These are phyloP conservation scores for Hypoxylon sp. DNA, from an alignment of 2,329 filamentous ascomycete genomes.

Conservation along the genomic window DNA sequence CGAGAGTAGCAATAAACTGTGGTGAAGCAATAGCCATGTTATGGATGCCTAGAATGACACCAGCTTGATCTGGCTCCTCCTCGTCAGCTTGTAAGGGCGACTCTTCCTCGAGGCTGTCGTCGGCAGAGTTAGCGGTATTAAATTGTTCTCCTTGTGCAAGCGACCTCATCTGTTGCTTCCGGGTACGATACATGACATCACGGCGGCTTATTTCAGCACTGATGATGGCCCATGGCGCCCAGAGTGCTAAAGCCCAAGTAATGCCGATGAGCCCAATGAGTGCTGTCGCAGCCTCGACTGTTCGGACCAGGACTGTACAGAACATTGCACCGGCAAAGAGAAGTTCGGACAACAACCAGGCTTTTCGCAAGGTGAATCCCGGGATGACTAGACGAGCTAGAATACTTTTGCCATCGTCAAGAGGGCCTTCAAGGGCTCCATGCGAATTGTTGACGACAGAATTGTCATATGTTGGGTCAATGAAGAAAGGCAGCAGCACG, in stretches of 20 bases:
- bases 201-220: conserved; percentile 90
- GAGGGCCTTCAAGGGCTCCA: conserved; percentile 55
- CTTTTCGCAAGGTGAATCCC: conserved; percentile 86
- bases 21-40: conserved; percentile 95
- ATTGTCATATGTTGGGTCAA: conserved; percentile 82
- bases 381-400: conserved; percentile 80
- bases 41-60: conserved; percentile 93
- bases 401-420: conserved; percentile 58
- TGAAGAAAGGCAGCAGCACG: conserved; percentile 86
- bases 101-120: conserved; percentile 52
- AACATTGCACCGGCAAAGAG: conserved; percentile 87
- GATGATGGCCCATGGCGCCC: conserved; percentile 96
- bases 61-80: conserved; percentile 80
- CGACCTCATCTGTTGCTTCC: conserved; percentile 54
- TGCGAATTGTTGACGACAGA: conserved; percentile 53
- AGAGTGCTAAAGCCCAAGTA: conserved; percentile 92
- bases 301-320: conserved; percentile 82
- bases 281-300: conserved; percentile 78
- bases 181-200: conserved; percentile 70
- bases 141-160: conserved; percentile 41
- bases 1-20: conserved; percentile 89
- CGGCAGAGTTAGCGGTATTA: conserved; percentile 38
- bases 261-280: conserved; percentile 88
- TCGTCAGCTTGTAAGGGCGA: conserved; percentile 64
- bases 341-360: conserved; percentile 89